Conservation (phyloP, 1,284 basidiomycete species). For the Ganoderma leucocontextum region DNA sequence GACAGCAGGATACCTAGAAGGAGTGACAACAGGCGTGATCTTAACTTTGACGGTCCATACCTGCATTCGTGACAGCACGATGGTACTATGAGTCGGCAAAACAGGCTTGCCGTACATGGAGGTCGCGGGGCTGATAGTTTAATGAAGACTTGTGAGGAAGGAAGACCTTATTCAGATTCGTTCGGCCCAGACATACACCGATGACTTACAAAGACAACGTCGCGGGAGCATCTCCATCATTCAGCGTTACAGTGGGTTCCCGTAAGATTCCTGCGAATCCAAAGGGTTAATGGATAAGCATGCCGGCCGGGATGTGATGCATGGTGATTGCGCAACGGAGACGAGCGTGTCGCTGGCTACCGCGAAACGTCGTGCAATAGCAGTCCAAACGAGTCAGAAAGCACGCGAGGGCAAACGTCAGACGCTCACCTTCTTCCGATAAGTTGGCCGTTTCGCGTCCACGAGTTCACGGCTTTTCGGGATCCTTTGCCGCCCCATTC, state of each 20-base stretch:
- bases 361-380: not conserved
- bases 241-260: not conserved
- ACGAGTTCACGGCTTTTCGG: not conserved
- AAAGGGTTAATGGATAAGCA: not conserved
- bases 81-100: not conserved
- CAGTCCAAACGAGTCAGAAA: not conserved
- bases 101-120: not conserved
- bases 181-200: not conserved
- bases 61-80: not conserved
- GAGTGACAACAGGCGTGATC: not conserved
- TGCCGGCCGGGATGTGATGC: too few species aligned
- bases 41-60: not conserved
- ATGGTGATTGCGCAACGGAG: not conserved
- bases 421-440: not conserved
- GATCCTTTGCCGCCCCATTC: not conserved
- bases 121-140: not conserved
- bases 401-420: not conserved
- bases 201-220: not conserved
- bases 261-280: not conserved
- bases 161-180: not conserved
- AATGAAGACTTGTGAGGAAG: not conserved
- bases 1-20: not conserved
- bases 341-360: not conserved
- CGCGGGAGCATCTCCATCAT: not conserved
- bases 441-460: not conserved